phyloP scores from a whole-genome alignment of 2,329 filamentous ascomycete species.

The Pyricularia pennisetigena region DNA sequence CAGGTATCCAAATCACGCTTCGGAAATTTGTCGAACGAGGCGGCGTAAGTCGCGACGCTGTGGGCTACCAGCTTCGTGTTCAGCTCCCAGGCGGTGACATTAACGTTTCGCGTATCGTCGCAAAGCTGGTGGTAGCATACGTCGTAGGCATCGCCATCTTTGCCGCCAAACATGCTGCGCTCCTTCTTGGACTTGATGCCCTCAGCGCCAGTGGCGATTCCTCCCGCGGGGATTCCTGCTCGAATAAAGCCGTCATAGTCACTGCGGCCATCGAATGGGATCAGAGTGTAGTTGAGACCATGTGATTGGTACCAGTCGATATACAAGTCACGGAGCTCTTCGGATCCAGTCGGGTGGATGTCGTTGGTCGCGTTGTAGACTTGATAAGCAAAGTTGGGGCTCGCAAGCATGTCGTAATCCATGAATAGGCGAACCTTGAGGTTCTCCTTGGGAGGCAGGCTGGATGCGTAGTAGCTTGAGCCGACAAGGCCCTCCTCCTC shows the following conservation, averaged over 20 bases:
- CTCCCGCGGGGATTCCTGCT: slow-evolving; percentile 62
- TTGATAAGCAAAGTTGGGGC: slow-evolving; percentile 56
- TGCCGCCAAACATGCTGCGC: slow-evolving; percentile 58
- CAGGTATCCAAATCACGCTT: not conserved
- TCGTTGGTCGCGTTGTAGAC: slow-evolving; percentile 65
- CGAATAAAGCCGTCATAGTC: slow-evolving; percentile 74
- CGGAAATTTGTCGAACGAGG: not conserved
- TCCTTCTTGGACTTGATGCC: slow-evolving; percentile 63
- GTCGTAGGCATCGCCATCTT: slow-evolving; percentile 50
- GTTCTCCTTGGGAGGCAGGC: slow-evolving; percentile 47
- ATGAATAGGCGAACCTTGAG: slow-evolving; percentile 54
- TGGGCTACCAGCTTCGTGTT: slow-evolving; percentile 41
- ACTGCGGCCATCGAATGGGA: slow-evolving; percentile 67
- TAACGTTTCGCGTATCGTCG: slow-evolving; percentile 47
- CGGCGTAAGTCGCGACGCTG: not conserved
- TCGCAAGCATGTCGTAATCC: slow-evolving; percentile 62
- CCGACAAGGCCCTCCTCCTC: slow-evolving; percentile 58
- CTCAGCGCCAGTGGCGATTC: slow-evolving; percentile 70
- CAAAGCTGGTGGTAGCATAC: slow-evolving; percentile 53
- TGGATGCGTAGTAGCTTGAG: slow-evolving; percentile 51
- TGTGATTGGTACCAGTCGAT: slow-evolving; percentile 54
- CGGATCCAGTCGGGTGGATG: slow-evolving; percentile 59
- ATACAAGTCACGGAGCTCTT: slow-evolving; percentile 59
- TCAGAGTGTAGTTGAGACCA: slow-evolving; percentile 57
- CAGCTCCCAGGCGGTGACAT: slow-evolving; percentile 48